Evolutionary conservation across 148 eudicot genomes (phyloP), one percentile per base, ranked within the genome.

Genomic region (Agrostemma githago): DNA sequence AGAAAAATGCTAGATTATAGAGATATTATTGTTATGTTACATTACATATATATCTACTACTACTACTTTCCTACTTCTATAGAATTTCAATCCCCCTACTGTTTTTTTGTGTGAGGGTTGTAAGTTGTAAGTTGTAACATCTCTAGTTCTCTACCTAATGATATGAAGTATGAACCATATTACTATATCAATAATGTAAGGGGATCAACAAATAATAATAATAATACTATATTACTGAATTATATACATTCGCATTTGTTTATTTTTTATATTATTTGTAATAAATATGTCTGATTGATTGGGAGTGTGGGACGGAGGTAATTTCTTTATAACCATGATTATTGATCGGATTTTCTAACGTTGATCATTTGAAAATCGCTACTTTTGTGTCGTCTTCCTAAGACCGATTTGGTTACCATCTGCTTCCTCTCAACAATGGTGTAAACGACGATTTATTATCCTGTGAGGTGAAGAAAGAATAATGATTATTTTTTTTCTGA

Each of bases 41-140:
- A 71, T 26, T 26, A 26, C 34, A 26, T 26, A 26, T 43, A 73
- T 51, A 51, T 10, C 56, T 51, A 51, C 56, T 51, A 11, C 56
- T 11, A 26, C 1, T 51, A 51, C 56, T 51, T 58, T 20, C 39
- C 73, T 64, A 43, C 42, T 77, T 26, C 34, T 26, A 26, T 26
- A 26, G 34, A 26, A 26, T 26, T 26, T 26, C 34, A 70, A 76
- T 76, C 88, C 88, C 56, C 85, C 80, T 79, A 81, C 76, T 38
- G 62, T 79, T 88, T 86, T 86, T 85, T 84, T 79, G 60, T 85
- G 84, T 56, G 84, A 79, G 91, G 91, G 89, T 80, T 77, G 72
- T 76, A 26, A 26, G 34, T 26, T 26, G 34, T 1, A n/a, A n/a
- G n/a, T 76, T 2, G 11, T 48, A 8, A 48, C 56, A 51, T 51